Base-by-base conservation (phyloP, 1,284 basidiomycete genomes). In the Heterobasidion parviporum region DNA sequence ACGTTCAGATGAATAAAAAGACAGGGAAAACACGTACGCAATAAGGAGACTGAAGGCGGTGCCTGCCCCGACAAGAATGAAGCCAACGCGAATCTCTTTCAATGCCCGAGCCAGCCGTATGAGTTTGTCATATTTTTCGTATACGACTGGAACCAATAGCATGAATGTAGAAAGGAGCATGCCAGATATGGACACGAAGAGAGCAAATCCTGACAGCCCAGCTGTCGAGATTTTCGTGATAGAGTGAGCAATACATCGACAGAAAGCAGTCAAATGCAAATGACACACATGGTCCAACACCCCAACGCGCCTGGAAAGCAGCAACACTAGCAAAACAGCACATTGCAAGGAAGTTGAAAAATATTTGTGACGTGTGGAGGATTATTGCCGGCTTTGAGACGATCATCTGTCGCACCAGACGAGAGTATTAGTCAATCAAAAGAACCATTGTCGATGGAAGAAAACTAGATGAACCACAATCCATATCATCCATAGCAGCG, bases 281-380 rank as follows among this genome's bases (percentile, higher is more conserved):
- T 55, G 46, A 83, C 91, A 65, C 65, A 94, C 92, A 94, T 54
- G 91, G 89, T 3, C 89, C 88, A 45, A 94, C 79, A 16, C 74
- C 63, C 82, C 83, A 93, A 63, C 88, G 87, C 6, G 87, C 84
- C 63, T 96, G 93, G 68, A 95, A 96, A 18, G 77, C 76, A 0
- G 92, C 92, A 2, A 92, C 87, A 61, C 87, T 87, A 4, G 87
- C 92, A 65, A 91, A 92, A 66, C 89, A 93, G 55, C 85, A 88
- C 82, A 94, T 87, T 9, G 89, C 83, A 50, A 95, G 77, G 67
- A 95, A 94, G 67, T 88, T 87, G 81, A 94, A 92, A 76, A 95
- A 93, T 55, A 83, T 78, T 75, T 94, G 85, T 1, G 78, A 82
- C 20, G 78, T 69, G 67, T 88, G 81, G 67, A 85, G 84, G 51